Evolutionary conservation across 164 flowering plant species (phyloP), one percentile per base, ranked within the genome.

Genomic region (Nelumbo lutea): DNA sequence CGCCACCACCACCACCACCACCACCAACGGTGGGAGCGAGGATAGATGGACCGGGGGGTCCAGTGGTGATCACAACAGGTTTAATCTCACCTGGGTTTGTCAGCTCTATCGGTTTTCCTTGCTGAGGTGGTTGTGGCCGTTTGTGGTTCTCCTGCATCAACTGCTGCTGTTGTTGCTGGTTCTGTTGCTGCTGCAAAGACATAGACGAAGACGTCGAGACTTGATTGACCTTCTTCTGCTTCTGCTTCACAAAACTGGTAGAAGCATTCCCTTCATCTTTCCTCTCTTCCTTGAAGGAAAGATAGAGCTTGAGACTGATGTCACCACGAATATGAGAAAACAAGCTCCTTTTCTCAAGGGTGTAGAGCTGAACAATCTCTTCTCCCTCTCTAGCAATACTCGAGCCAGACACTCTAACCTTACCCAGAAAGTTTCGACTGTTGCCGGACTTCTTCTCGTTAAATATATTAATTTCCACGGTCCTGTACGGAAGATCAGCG

Each of bases 251-350:
- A 40, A 64, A 57, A 64, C 72, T 38, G 58, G 7, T n/a, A 63
- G 53, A 57, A 51, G 5, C 57, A 64, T 68, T 80, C 81, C 74
- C 51, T 59, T 15, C 38, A 27, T n/a, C 61, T 51, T 62, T 50
- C 0, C 62, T 8, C 15, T 39, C 67, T 13, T 87, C 84, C 70
- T 81, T 79, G 2, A 84, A 81, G 3, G 82, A 55, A 67, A 84
- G 43, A 66, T 76, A 93, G 2, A 88, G 84, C 72, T 84, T 90
- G 46, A 93, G 72, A 59, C 84, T 86, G 47, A 93, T 85, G 73
- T 90, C 97, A 45, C 98, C 96, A 65, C 79, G 84, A 3, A 80
- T 87, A 64, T 81, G 83, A 7, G 93, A 86, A 44, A 87, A 82
- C 44, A 91, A 61, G 62, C 78, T 72, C 9, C 82, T 70, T 46